Percentiles rank a stretch among this genome's conserved stretches.
Evolutionary conservation across 2,329 filamentous ascomycete species (phyloP).

Genomic region (Cercospora sesami): DNA sequence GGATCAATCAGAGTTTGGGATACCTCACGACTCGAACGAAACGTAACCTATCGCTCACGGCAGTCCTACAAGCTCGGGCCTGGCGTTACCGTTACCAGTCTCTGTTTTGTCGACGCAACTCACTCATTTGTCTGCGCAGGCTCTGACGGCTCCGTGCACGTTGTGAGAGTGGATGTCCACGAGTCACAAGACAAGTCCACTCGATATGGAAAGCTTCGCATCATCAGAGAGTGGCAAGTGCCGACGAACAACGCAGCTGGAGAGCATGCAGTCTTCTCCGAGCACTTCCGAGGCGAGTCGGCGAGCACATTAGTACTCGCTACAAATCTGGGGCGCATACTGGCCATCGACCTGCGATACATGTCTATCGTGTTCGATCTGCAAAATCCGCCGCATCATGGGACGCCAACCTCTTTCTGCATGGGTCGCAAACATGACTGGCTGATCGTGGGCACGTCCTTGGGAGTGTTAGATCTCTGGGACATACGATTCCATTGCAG

Average conservation of each 20-base stretch:
- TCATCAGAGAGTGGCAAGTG: constrained; percentile 80
- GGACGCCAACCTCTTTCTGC: constrained; percentile 86
- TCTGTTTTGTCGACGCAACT: constrained; percentile 91
- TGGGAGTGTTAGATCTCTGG: constrained; percentile 92
- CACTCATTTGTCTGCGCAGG: constrained; percentile 91
- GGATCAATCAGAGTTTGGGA: constrained; percentile 93
- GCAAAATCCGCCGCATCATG: constrained; percentile 86
- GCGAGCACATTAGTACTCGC: constrained; percentile 81
- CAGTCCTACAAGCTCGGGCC: constrained; percentile 77
- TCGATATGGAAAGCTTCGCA: constrained; percentile 74
- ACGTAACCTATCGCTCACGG: constrained; percentile 76
- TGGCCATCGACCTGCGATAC: constrained; percentile 81
- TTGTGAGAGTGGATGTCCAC: constrained; percentile 75
- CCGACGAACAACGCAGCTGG: constrained; percentile 47
- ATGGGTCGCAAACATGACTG: constrained; percentile 84
- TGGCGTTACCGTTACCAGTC: constrained; percentile 70
- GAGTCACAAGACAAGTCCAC: constrained; percentile 55
- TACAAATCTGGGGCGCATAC: constrained; percentile 79
- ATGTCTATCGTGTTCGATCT: constrained; percentile 81
- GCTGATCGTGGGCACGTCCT: constrained; percentile 86
- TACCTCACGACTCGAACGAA: constrained; percentile 81
- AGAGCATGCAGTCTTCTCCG: constrained; percentile 84
- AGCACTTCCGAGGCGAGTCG: constrained; percentile 82
- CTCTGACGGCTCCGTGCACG: constrained; percentile 84
- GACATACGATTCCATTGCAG: constrained; percentile 91